Evolutionary conservation across 164 flowering plant genomes (phyloP).

Genomic region (Liquidambar formosana): DNA sequence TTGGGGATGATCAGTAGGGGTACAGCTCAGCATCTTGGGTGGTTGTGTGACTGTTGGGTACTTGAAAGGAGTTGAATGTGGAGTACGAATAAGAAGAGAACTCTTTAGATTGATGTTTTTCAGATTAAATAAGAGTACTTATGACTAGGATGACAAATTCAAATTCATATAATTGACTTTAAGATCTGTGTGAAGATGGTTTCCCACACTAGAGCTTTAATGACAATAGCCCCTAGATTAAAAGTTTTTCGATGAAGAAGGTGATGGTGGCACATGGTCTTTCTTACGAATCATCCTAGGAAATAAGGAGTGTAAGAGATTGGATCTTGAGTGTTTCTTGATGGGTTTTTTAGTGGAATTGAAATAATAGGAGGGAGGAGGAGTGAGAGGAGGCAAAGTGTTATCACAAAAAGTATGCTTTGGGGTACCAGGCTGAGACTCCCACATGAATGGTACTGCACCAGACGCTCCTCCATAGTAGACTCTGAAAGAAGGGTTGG

Average conservation of each 20-base stretch:
- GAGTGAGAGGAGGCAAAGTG: slow-evolving; percentile 61
- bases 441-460: slow-evolving; percentile 69
- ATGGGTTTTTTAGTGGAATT: slow-evolving; percentile 17
- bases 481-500: slow-evolving; percentile 49
- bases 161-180: neutral
- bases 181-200: neutral
- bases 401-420: slow-evolving; percentile 27
- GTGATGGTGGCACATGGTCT: neutral
- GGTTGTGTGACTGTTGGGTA: neutral
- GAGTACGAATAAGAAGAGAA: too few species aligned
- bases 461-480: slow-evolving; percentile 50
- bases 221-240: too few species aligned
- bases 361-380: slow-evolving; percentile 61
- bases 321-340: slow-evolving; percentile 23
- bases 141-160: neutral
- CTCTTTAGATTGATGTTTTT: too few species aligned
- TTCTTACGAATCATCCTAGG: slow-evolving; percentile 1
- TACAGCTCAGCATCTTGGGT: slow-evolving; percentile 16
- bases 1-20: slow-evolving; percentile 20
- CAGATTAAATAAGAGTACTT: neutral
- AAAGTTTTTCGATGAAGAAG: slow-evolving; percentile 13
- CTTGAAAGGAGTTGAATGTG: too few species aligned
- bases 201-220: too few species aligned
- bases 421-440: slow-evolving; percentile 74
- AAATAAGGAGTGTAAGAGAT: slow-evolving; percentile 14